phyloP scores from a whole-genome alignment of 1,284 basidiomycete species.

The Malassezia obtusa region DNA sequence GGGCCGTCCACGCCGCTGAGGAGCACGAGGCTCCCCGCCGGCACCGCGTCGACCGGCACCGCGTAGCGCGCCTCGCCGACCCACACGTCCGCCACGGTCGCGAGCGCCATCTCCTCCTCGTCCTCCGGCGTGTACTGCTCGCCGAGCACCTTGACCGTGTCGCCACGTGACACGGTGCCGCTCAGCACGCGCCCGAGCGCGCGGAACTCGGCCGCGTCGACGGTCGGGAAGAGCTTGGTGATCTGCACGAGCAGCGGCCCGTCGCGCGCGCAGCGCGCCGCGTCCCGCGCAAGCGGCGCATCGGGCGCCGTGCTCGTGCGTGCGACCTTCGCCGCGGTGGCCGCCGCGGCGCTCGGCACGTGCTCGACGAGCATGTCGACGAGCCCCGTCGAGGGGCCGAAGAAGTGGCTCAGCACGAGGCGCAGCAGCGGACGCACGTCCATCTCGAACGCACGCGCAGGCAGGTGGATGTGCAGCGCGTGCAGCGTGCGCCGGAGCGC shows the following conservation, averaged over 20 bases:
- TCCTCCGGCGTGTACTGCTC: conserved; percentile 95
- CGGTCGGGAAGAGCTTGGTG: conserved; percentile 86
- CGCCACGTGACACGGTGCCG: conserved; percentile 73
- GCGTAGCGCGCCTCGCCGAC: conserved; percentile 86
- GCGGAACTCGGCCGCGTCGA: conserved; percentile 87
- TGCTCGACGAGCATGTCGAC: conserved; percentile 77
- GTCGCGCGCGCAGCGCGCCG: conserved; percentile 71
- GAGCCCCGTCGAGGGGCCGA: conserved; percentile 71
- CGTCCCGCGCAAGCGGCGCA: conserved; percentile 54
- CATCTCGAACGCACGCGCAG: conserved; percentile 93
- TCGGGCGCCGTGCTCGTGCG: conserved; percentile 22
- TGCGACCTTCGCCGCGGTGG: conserved; percentile 61
- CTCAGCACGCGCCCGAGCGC: conserved; percentile 90
- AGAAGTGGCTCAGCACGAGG: conserved; percentile 88
- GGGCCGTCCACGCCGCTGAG: conserved; percentile 86
- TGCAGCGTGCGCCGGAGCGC: conserved; percentile 70
- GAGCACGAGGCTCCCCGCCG: conserved; percentile 84
- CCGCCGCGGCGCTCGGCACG: conserved; percentile 73
- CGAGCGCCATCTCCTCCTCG: conserved; percentile 91
- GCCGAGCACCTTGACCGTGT: conserved; percentile 85
- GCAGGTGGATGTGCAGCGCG: conserved; percentile 71
- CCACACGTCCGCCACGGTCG: conserved; percentile 76
- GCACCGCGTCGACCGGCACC: conserved; percentile 73
- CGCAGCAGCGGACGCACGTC: conserved; percentile 89
- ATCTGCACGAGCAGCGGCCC: conserved; percentile 87